These are phyloP conservation scores for Hanseniaspora nectarophila DNA, from an alignment of 805 yeast species.

Conservation along the genomic window DNA sequence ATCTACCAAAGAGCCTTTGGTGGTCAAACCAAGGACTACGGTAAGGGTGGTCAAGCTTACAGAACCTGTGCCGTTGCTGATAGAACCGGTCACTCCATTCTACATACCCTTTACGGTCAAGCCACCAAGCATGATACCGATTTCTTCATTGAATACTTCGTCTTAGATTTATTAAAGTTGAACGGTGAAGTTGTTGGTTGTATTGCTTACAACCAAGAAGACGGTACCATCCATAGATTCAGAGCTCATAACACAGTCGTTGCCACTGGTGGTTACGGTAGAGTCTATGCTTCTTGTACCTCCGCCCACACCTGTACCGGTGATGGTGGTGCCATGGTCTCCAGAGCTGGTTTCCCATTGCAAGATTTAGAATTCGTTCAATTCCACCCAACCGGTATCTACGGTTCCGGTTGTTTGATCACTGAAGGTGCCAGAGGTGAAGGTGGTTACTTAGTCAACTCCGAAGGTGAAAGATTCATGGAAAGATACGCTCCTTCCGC, in stretches of 20 bases:
- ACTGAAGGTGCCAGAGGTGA: conserved; percentile 99
- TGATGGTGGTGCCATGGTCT: conserved; percentile 96
- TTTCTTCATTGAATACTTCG: conserved; percentile 94
- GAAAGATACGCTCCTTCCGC: conserved; percentile 99
- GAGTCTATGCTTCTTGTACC: conserved; percentile 97
- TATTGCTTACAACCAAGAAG: conserved; percentile 95
- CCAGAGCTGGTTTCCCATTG: conserved; percentile 95
- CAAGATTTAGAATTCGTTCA: conserved; percentile 96
- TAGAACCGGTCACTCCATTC: conserved; percentile 94
- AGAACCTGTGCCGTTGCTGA: conserved; percentile 99
- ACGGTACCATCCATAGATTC: conserved; percentile 95
- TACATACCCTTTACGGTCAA: conserved; percentile 93
- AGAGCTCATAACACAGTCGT: conserved; percentile 91
- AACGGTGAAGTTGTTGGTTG: conserved; percentile 95
- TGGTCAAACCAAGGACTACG: conserved; percentile 89
- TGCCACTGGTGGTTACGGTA: conserved; percentile 98
- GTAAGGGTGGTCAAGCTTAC: conserved; percentile 98
- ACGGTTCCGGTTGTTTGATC: conserved; percentile 96
- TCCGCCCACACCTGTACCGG: conserved; percentile 99
- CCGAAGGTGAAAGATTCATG: conserved; percentile 99
- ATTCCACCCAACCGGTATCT: conserved; percentile 99
- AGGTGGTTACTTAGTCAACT: conserved; percentile 93
- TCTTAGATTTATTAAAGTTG: conserved; percentile 85
- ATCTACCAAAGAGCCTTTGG: conserved; percentile 98
- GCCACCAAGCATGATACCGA: conserved; percentile 93